Evolutionary conservation across 2,329 filamentous ascomycete genomes (phyloP).

Genomic region (Monosporascus cannonballus): DNA sequence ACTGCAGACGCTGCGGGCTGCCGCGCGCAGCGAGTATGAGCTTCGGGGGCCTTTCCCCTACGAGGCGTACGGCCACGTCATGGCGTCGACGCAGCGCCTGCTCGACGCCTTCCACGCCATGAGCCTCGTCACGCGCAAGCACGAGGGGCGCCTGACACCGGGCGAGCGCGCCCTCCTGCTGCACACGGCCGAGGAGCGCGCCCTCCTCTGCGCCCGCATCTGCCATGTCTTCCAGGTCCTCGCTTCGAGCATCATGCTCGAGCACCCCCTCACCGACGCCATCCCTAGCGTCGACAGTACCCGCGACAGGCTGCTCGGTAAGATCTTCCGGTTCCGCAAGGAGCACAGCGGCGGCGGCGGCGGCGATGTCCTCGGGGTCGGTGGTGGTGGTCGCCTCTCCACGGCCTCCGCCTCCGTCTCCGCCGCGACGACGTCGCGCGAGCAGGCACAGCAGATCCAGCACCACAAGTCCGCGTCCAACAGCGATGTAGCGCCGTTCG

Average conservation of each 20-base stretch:
- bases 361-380: constrained; percentile 32
- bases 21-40: constrained; percentile 82
- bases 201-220: constrained; percentile 77
- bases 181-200: constrained; percentile 74
- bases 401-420: too few relatives aligned
- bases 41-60: constrained; percentile 81
- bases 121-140: constrained; percentile 84
- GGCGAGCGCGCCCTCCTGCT: constrained; percentile 77
- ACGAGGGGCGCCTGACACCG: constrained; percentile 59
- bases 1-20: constrained; percentile 64
- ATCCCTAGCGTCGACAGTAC: constrained; percentile 76
- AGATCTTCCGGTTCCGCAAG: constrained; percentile 81
- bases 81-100: constrained; percentile 75
- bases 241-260: constrained; percentile 87
- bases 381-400: background rate
- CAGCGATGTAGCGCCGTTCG: background rate
- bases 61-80: constrained; percentile 64
- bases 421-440: background rate
- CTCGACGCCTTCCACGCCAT: constrained; percentile 94
- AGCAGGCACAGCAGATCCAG: constrained; percentile 17
- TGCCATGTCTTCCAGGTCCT: constrained; percentile 84
- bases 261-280: constrained; percentile 86
- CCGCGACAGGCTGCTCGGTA: constrained; percentile 76
- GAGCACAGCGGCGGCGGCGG: constrained; percentile 45
- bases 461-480: constrained; percentile 19